A percentile compares a stretch with the other conserved stretches of the same genome.
Conservation (phyloP, 768 basidiomycete species). For the Leccinum truebloodii region DNA sequence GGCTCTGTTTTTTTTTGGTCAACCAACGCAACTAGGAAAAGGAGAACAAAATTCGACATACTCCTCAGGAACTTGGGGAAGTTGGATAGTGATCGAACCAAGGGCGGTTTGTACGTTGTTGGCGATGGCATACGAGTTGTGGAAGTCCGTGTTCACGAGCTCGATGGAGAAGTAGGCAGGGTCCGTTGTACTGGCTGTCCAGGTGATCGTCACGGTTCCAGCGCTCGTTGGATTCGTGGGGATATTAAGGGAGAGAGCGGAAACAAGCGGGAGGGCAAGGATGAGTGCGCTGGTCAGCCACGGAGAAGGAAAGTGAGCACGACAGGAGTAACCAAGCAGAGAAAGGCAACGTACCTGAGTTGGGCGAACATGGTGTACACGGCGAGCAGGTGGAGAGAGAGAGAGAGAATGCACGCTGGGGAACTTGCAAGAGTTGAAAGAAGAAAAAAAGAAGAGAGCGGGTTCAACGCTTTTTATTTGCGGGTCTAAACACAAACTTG, state of each 20-base stretch:
- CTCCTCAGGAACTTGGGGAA: slow-evolving; percentile 52
- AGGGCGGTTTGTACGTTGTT: slow-evolving; percentile 48
- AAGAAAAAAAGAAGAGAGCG: background rate
- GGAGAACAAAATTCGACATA: slow-evolving; percentile 20
- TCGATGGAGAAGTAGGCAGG: slow-evolving; percentile 45
- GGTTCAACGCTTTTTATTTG: slow-evolving; percentile 25
- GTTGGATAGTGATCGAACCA: slow-evolving; percentile 36
- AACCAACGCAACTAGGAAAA: background rate
- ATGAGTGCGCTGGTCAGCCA: slow-evolving; percentile 39
- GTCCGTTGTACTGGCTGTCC: slow-evolving; percentile 46
- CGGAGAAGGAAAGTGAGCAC: background rate
- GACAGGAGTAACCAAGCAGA: fast-evolving
- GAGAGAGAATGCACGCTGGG: slow-evolving; percentile 12
- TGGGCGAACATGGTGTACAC: slow-evolving; percentile 49
- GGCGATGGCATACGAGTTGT: slow-evolving; percentile 53
- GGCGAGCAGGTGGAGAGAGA: background rate
- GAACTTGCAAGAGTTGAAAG: slow-evolving; percentile 19
- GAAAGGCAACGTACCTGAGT: slow-evolving; percentile 39
- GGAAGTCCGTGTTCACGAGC: slow-evolving; percentile 50
- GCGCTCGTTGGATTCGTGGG: slow-evolving; percentile 37
- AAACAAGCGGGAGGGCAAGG: slow-evolving; percentile 44
- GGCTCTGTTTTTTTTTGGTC: slow-evolving; percentile 31
- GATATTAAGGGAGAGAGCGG: slow-evolving; percentile 46
- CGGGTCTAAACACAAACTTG: slow-evolving; percentile 6
- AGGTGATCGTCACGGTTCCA: slow-evolving; percentile 43